A percentile compares a stretch with the other conserved stretches of the same genome.
These are phyloP conservation scores for Sicyos baderoa DNA, from an alignment of 306 rosid species.

Conservation along the genomic window DNA sequence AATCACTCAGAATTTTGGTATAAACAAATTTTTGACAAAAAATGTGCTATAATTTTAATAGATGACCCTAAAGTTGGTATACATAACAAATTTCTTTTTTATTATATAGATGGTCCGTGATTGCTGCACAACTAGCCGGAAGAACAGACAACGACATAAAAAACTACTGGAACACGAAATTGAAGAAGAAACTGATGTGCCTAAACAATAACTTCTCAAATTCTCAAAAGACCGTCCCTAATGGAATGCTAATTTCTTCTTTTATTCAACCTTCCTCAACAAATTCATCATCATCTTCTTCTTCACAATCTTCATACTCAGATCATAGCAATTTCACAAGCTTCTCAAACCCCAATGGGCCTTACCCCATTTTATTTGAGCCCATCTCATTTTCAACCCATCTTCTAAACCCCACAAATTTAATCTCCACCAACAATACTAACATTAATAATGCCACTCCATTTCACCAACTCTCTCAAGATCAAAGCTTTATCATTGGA, in stretches of 20 bases:
- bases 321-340: background rate
- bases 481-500: slow-evolving; percentile 17
- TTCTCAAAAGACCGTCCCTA: slow-evolving; percentile 20
- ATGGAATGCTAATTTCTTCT: background rate
- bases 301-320: slow-evolving; percentile 36
- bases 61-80: no score
- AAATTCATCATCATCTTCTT: slow-evolving; percentile 21
- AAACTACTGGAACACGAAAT: slow-evolving; percentile 96
- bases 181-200: slow-evolving; percentile 62
- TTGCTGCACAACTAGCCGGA: slow-evolving; percentile 79
- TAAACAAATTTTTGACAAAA: no score
- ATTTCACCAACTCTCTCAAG: slow-evolving; percentile 30
- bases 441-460: slow-evolving; percentile 19
- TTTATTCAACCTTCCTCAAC: slow-evolving; percentile 14
- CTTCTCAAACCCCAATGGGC: slow-evolving; percentile 14
- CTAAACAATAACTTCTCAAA: slow-evolving; percentile 25
- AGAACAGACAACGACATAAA: slow-evolving; percentile 91
- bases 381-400: slow-evolving; percentile 32
- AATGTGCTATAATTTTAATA: no score
- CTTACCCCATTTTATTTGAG: slow-evolving; percentile 29
- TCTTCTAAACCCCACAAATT: slow-evolving; percentile 26
- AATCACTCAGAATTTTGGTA: no score
- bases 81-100: no score
- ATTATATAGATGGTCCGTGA: slow-evolving; percentile 70
- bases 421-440: background rate